A percentile compares a stretch with the other conserved stretches of the same genome.
Evolutionary conservation across 2,329 filamentous ascomycete species (phyloP).

Genomic region (Chalaropsis ovoidea): DNA sequence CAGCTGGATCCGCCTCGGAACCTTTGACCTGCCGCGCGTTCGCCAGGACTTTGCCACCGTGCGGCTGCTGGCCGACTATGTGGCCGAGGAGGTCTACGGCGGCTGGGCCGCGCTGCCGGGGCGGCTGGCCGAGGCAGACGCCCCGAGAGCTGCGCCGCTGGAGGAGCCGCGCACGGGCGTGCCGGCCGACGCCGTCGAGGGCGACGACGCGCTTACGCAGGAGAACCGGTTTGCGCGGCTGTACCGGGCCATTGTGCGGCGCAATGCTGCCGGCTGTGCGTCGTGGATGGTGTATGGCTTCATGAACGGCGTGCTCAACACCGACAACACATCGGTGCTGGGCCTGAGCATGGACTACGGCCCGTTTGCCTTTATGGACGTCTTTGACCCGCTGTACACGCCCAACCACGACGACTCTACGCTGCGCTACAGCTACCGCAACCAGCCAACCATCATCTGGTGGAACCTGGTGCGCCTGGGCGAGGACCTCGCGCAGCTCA

Average conservation of each 20-base stretch:
- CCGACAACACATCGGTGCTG: conserved; percentile 87
- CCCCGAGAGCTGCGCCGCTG: conserved; percentile 31
- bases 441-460: conserved; percentile 94
- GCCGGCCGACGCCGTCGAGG: conserved; percentile 51
- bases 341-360: conserved; percentile 90
- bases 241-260: conserved; percentile 75
- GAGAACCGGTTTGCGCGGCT: conserved; percentile 82
- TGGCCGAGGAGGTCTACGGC: conserved; percentile 75
- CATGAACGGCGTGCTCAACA: conserved; percentile 96
- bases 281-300: conserved; percentile 98
- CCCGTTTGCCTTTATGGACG: conserved; percentile 94
- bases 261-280: conserved; percentile 80
- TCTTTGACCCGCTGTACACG: conserved; percentile 88
- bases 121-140: conserved; percentile 43
- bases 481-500: conserved; percentile 76
- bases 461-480: conserved; percentile 93
- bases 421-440: conserved; percentile 81
- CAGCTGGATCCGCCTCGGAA: conserved; percentile 87
- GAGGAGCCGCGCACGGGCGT: conserved; percentile 44
- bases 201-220: conserved; percentile 48
- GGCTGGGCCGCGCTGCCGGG: conserved; percentile 79
- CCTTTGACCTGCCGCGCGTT: conserved; percentile 80
- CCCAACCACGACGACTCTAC: conserved; percentile 91
- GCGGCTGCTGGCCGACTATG: conserved; percentile 65
- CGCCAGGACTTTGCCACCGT: conserved; percentile 68